These are phyloP conservation scores for Cydonia oblonga DNA, from an alignment of 331 rosid genomes.

Conservation along the genomic window DNA sequence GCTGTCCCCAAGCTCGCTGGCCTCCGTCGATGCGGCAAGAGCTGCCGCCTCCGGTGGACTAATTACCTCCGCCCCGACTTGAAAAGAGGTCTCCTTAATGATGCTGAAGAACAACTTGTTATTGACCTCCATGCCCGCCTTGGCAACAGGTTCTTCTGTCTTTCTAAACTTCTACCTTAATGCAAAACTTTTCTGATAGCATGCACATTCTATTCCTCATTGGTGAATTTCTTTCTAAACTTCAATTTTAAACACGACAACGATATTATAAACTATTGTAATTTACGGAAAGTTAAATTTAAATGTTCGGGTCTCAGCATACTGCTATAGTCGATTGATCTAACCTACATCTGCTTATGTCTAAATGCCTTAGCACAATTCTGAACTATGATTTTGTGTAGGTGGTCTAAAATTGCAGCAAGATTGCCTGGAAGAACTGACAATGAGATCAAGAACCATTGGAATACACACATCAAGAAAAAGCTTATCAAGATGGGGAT, in stretches of 20 bases:
- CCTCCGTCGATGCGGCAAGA: slow-evolving; percentile 34
- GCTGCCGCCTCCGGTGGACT: slow-evolving; percentile 38
- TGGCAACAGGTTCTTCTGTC: slow-evolving; percentile 22
- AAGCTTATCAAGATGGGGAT: slow-evolving; percentile 29
- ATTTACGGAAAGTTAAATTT: too few species aligned
- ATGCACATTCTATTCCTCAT: neutral
- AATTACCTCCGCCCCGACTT: slow-evolving; percentile 35
- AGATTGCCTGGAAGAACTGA: slow-evolving; percentile 32
- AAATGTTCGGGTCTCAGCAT: too few species aligned
- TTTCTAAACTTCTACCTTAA: neutral
- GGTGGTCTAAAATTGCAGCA: slow-evolving; percentile 40
- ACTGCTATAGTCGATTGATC: too few species aligned
- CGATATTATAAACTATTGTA: neutral
- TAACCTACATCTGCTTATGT: too few species aligned
- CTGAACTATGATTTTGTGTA: neutral
- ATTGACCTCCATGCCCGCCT: slow-evolving; percentile 33
- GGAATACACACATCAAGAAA: slow-evolving; percentile 37
- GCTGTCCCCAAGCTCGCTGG: slow-evolving; percentile 34
- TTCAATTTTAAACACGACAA: neutral
- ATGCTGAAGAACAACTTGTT: slow-evolving; percentile 29
- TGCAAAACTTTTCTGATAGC: neutral
- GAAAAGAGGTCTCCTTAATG: slow-evolving; percentile 32
- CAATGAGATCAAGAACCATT: slow-evolving; percentile 36
- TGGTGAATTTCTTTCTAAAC: neutral
- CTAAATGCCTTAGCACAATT: too few species aligned